These are phyloP conservation scores for Cryoendolithus antarcticus DNA, from an alignment of 2,329 filamentous ascomycete genomes.

Conservation along the genomic window DNA sequence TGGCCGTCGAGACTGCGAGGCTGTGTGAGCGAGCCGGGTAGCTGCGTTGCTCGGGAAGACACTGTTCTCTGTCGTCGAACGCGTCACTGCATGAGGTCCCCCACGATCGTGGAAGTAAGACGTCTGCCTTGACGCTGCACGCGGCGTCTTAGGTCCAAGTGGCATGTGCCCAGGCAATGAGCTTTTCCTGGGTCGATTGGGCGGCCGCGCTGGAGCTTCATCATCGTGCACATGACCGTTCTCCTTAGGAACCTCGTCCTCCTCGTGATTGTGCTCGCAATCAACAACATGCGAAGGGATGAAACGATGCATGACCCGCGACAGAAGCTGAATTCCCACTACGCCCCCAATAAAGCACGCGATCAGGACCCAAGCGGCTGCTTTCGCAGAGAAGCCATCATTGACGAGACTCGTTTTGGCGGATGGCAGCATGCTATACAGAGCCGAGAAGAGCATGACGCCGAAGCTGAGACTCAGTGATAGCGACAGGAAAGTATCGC, in stretches of 20 bases:
- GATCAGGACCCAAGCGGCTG: constrained; percentile 58
- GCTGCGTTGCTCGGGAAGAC: too few species aligned
- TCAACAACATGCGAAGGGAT: constrained; percentile 71
- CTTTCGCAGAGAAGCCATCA: constrained; percentile 53
- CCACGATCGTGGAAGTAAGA: constrained; percentile 13
- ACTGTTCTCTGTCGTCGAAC: not conserved
- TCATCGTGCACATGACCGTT: constrained; percentile 10
- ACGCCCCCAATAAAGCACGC: constrained; percentile 60
- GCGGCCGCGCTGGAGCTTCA: not conserved
- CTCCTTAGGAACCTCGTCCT: constrained; percentile 35
- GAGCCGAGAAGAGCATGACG: constrained; percentile 87
- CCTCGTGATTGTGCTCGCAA: constrained; percentile 62
- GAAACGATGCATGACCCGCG: constrained; percentile 57
- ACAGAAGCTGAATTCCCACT: constrained; percentile 61
- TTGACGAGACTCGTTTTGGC: constrained; percentile 64
- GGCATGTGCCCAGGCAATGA: constrained; percentile 10
- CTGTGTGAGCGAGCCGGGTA: too few species aligned
- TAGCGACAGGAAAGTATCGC: constrained; percentile 72
- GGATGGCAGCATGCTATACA: constrained; percentile 88
- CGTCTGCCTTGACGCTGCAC: constrained; percentile 14
- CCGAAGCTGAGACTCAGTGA: constrained; percentile 90
- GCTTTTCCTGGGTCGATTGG: constrained; percentile 7
- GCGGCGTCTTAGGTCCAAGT: constrained; percentile 4
- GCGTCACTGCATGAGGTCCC: not conserved
- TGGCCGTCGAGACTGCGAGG: constrained; percentile 17